phyloP scores from a whole-genome alignment of 371 early-diverging fungal species.

The Syncephalastrum contaminatum region DNA sequence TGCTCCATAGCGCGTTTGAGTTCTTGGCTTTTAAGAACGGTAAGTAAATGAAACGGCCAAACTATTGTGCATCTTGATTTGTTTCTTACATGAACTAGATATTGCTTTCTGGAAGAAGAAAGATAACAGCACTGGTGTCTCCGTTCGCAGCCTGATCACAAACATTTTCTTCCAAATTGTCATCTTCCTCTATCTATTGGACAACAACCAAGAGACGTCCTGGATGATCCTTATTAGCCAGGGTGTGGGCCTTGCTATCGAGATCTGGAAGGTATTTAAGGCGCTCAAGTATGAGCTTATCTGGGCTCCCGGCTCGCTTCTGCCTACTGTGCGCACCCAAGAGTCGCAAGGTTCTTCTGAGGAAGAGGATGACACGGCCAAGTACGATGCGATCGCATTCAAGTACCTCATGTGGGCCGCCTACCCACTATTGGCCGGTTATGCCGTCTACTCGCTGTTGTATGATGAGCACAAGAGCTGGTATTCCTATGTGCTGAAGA shows the following conservation, averaged over 20 bases:
- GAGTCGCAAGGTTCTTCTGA: conserved; percentile 51
- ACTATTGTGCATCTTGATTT: background rate
- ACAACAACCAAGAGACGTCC: conserved; percentile 83
- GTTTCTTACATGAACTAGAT: conserved; percentile 46
- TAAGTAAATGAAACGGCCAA: conserved; percentile 18
- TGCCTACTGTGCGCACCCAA: conserved; percentile 36
- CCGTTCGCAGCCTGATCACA: conserved; percentile 78
- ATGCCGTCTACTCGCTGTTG: conserved; percentile 81
- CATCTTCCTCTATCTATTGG: conserved; percentile 87
- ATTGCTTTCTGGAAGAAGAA: conserved; percentile 91
- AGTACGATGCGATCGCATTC: conserved; percentile 92
- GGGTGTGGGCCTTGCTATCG: conserved; percentile 79
- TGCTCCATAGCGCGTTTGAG: conserved; percentile 88
- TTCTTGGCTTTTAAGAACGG: conserved; percentile 95
- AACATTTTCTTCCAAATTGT: conserved; percentile 86
- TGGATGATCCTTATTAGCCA: conserved; percentile 86
- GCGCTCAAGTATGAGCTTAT: conserved; percentile 69
- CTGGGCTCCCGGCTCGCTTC: conserved; percentile 40
- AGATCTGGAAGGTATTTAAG: conserved; percentile 90
- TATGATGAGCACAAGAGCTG: conserved; percentile 90
- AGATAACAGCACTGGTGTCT: conserved; percentile 80
- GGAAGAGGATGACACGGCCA: conserved; percentile 72
- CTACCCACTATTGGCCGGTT: conserved; percentile 79
- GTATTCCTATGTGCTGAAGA: conserved; percentile 89
- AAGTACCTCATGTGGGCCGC: conserved; percentile 78